Conservation (phyloP, 306 rosid genomes). For the Boehmeria nivea region DNA sequence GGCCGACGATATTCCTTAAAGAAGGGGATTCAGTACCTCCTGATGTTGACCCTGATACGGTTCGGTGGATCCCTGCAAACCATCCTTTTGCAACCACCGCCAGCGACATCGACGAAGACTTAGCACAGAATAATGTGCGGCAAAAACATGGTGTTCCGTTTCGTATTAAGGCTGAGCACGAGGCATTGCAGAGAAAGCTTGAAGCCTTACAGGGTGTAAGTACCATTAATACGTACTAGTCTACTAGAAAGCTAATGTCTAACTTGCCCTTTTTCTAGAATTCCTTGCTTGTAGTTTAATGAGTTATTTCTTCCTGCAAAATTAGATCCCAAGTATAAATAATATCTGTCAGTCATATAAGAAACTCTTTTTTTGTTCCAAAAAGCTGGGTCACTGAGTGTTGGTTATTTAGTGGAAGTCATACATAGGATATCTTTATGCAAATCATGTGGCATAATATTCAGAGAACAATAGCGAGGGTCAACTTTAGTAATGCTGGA, state of each 20-base stretch:
- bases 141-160: conserved; percentile 94
- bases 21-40: conserved; percentile 82
- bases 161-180: conserved; percentile 92
- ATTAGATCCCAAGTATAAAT: background rate
- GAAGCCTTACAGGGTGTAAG: conserved; percentile 80
- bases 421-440: too few species aligned
- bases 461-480: background rate
- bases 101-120: conserved; percentile 71
- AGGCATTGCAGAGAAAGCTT: conserved; percentile 79
- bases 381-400: too few species aligned
- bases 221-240: conserved; percentile 6
- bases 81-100: conserved; percentile 95
- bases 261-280: conserved; percentile 1
- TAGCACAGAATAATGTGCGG: conserved; percentile 78
- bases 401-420: too few species aligned
- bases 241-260: too few species aligned
- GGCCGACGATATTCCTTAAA: conserved; percentile 81
- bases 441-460: background rate
- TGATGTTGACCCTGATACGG: conserved; percentile 81
- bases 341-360: too few species aligned
- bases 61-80: conserved; percentile 92
- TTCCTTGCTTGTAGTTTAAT: background rate
- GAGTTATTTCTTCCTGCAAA: background rate
- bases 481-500: background rate
- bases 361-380: too few species aligned